Conservation (phyloP, 805 yeast genomes). For the Priceomyces melissophilus region DNA sequence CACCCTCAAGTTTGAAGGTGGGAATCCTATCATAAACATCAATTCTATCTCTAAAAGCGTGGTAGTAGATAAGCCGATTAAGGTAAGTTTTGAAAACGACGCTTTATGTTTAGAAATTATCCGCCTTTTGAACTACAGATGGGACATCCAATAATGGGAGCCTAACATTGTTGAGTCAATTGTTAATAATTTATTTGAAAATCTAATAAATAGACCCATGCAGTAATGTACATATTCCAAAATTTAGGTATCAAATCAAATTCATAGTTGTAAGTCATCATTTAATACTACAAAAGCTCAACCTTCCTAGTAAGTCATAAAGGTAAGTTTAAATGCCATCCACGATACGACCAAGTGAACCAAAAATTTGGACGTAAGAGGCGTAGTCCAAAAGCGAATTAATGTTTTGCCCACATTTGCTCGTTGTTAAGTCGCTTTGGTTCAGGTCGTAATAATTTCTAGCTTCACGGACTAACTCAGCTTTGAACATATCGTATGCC, state of each 20-base stretch:
- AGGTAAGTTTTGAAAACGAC: slow-evolving; percentile 14
- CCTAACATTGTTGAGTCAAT: too few species aligned
- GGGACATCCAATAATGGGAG: not conserved
- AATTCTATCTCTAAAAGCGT: slow-evolving; percentile 7
- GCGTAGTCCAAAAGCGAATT: slow-evolving; percentile 16
- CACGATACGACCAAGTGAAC: slow-evolving; percentile 14
- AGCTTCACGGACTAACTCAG: slow-evolving; percentile 16
- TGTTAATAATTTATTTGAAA: too few species aligned
- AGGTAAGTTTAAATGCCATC: slow-evolving; percentile 7
- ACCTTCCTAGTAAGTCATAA: not conserved
- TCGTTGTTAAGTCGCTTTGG: slow-evolving; percentile 3
- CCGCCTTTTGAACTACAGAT: slow-evolving; percentile 5
- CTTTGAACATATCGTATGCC: slow-evolving; percentile 16
- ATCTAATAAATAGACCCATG: not conserved
- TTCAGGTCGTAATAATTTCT: slow-evolving; percentile 14
- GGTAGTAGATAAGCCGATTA: slow-evolving; percentile 7
- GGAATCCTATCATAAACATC: slow-evolving; percentile 14
- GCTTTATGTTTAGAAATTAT: slow-evolving; percentile 13
- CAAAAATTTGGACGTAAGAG: slow-evolving; percentile 20
- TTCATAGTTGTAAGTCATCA: too few species aligned
- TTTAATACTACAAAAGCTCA: too few species aligned
- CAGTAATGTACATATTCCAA: slow-evolving; percentile 7
- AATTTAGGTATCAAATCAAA: too few species aligned
- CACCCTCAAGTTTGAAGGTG: slow-evolving; percentile 7
- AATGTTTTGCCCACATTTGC: slow-evolving; percentile 2